Conservation (phyloP, 169 alveolate species). For the Plasmodium ovale region DNA sequence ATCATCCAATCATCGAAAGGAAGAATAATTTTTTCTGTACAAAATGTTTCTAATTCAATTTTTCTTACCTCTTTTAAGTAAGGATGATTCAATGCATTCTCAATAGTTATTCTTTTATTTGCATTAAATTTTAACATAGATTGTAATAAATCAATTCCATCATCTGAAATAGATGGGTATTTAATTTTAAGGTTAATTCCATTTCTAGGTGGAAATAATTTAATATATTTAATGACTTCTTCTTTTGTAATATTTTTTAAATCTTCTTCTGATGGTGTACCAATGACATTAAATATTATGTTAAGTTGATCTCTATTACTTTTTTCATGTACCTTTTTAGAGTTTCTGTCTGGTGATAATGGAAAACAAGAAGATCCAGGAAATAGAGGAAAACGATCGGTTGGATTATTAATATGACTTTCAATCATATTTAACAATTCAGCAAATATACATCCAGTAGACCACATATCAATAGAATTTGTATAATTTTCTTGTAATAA, state of each 20-base stretch:
- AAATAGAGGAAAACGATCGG: conserved; percentile 96
- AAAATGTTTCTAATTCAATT: conserved; percentile 51
- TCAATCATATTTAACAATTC: conserved; percentile 95
- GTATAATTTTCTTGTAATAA: conserved; percentile 97
- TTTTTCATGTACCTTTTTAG: conserved; percentile 83
- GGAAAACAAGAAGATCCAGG: conserved; percentile 98
- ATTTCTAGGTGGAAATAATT: conserved; percentile 85
- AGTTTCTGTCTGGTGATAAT: conserved; percentile 93
- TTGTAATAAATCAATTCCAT: conserved; percentile 91
- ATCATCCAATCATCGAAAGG: conserved; percentile 94
- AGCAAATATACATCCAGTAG: conserved; percentile 97
- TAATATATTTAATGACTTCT: conserved; percentile 90
- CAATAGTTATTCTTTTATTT: conserved; percentile 92
- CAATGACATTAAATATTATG: conserved; percentile 96
- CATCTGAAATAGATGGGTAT: conserved; percentile 91
- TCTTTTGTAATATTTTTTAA: conserved; percentile 89
- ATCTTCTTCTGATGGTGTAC: conserved; percentile 98
- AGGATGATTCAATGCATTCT: conserved; percentile 94
- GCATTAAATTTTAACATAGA: conserved; percentile 95
- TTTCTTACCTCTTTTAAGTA: conserved; percentile 91
- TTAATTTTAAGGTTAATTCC: conserved; percentile 86
- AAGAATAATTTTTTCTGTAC: conserved; percentile 80
- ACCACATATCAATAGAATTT: conserved; percentile 99
- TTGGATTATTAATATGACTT: conserved; percentile 93
- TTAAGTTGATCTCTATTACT: conserved; percentile 95